Base-by-base conservation (phyloP, 441 rosid species). In the Geranium incanum region DNA sequence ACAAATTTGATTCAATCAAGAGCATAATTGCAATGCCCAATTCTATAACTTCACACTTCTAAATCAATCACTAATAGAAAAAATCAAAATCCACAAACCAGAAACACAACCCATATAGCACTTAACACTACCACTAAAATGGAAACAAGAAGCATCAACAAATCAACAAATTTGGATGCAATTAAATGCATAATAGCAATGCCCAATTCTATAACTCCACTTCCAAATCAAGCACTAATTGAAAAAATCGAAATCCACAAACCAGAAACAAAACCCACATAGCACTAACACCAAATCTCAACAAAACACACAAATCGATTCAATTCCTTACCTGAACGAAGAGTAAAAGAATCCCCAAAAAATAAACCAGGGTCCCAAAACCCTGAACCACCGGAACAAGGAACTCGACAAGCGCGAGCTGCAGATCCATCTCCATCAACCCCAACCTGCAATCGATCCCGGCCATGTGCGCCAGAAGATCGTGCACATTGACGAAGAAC, bases 391-490 rank as follows among this genome's bases (percentile, higher is more conserved):
- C 15, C 6, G 96, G 94, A 33, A 85, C 98, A 0, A 85, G 82
- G 45, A 93, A 84, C 81, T 93, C 96, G 6, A 93, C 96, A 2
- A 87, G 81, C 4, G 79, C 86, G 5, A 93, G 84, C 86, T 93
- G 97, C 18, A 76, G 15, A 75, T 91, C 97, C 66, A 71, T 83
- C 75, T 70, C 82, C 86, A 85, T 68, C 67, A 93, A 78, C 19
- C 68, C 64, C 38, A 91, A 60, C 75, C 88, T 78, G 74, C 75
- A 88, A 78, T 86, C 87, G 36, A 91, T 82, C 39, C 96, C 93
- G 2, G 87, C 87, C 1, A 91, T 86, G 80, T 91, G 97, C 4
- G 93, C 98, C 2, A 85, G 15, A 0, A 91, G 88, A 84, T 93
- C 95, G 21, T 91, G 96, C 66, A 82, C 72, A 65, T 87, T 91